These are phyloP conservation scores for Chaetomium fimeti DNA, from an alignment of 495 filamentous ascomycete species.

Conservation along the genomic window DNA sequence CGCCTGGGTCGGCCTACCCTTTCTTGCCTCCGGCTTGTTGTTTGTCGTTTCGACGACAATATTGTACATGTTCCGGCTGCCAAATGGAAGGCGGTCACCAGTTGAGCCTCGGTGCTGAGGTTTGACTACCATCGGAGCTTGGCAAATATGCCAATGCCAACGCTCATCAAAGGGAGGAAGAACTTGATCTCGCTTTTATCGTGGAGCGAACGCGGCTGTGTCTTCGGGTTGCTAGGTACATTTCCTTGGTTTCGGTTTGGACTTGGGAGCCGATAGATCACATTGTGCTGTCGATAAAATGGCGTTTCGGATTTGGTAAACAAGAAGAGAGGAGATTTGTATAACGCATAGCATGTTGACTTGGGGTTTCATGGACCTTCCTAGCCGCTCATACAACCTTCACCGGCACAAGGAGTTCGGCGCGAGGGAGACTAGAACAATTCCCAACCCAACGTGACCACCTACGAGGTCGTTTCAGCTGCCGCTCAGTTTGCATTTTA, in stretches of 20 bases:
- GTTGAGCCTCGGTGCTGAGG: slow-evolving; percentile 16
- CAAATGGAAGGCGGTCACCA: slow-evolving; percentile 2
- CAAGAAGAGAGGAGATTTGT: not conserved
- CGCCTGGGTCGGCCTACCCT: slow-evolving; percentile 34
- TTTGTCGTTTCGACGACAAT: slow-evolving; percentile 24
- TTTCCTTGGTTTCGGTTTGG: slow-evolving; percentile 4
- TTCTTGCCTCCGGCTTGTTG: slow-evolving; percentile 28
- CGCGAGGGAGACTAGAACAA: not conserved
- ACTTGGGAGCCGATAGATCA: not conserved
- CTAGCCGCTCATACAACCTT: not conserved
- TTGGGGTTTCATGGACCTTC: not conserved
- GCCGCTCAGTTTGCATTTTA: not conserved
- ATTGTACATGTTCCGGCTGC: slow-evolving; percentile 27
- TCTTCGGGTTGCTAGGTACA: not conserved
- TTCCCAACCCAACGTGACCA: not conserved
- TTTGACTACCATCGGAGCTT: not conserved
- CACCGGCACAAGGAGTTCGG: not conserved
- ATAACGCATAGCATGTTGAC: not conserved
- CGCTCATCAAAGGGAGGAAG: not conserved
- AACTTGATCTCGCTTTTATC: not conserved
- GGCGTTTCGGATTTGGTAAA: not conserved
- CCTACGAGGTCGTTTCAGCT: not conserved
- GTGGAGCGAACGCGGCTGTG: not conserved
- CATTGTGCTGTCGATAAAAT: not conserved
- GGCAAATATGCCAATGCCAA: not conserved